Percentiles rank a stretch among this genome's conserved stretches.
Evolutionary conservation across 805 yeast species (phyloP).

Genomic region (Saccharomycopsis sp.): DNA sequence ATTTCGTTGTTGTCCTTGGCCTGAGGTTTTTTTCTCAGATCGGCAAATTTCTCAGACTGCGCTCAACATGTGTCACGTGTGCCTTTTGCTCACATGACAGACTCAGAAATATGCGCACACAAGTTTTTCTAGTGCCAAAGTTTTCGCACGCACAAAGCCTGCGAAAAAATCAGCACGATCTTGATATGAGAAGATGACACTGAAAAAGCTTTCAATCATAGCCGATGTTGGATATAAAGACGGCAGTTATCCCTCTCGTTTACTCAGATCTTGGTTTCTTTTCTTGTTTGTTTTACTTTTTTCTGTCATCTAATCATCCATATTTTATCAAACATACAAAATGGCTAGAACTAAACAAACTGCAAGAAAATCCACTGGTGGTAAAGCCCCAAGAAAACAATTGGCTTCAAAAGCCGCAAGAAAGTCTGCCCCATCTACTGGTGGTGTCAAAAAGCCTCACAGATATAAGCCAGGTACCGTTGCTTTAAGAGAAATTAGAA

Average conservation of each 20-base stretch:
- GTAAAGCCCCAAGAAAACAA: conserved; percentile 90
- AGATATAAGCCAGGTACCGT: conserved; percentile 95
- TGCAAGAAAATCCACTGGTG: conserved; percentile 87
- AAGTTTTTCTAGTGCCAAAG: not conserved
- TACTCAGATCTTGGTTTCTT: not conserved
- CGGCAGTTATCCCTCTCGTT: not conserved
- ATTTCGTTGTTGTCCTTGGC: not conserved
- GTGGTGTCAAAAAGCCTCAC: conserved; percentile 90
- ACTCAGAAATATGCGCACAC: not conserved
- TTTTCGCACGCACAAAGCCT: not conserved
- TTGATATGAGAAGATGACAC: not conserved
- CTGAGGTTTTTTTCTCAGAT: not conserved
- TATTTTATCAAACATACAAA: conserved; percentile 19
- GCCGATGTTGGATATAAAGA: not conserved
- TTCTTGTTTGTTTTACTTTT: not conserved
- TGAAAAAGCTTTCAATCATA: not conserved
- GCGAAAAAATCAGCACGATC: not conserved
- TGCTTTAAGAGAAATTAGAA: conserved; percentile 87
- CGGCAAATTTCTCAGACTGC: not conserved
- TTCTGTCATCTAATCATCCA: not conserved
- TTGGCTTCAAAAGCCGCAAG: conserved; percentile 88
- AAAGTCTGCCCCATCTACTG: conserved; percentile 77
- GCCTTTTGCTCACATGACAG: not conserved
- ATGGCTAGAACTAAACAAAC: conserved; percentile 90
- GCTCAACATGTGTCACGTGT: not conserved